Conservation (phyloP, 2,329 filamentous ascomycete species). For the Trichoderma breve region DNA sequence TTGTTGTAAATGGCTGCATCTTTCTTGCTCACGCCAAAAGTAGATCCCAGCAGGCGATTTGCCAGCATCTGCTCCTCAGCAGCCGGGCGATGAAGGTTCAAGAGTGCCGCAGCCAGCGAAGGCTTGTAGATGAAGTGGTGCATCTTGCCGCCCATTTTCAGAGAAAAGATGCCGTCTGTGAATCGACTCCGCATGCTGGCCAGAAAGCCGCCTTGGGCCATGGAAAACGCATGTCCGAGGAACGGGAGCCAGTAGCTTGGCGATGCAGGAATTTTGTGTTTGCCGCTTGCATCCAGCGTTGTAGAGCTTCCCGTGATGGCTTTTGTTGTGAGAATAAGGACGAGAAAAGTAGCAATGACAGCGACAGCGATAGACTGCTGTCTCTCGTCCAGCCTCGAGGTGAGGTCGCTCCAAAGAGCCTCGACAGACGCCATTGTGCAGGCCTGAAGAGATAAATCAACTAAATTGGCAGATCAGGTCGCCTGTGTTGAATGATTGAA, state of each 20-base stretch:
- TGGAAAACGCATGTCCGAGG: constrained; percentile 36
- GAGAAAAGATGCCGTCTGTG: constrained; percentile 36
- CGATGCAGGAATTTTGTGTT: constrained; percentile 20
- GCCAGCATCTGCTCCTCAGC: constrained; percentile 30
- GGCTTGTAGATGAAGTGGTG: constrained; percentile 38
- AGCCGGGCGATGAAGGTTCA: constrained; percentile 30
- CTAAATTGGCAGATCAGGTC: not conserved
- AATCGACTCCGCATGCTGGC: constrained; percentile 33
- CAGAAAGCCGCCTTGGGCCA: constrained; percentile 33
- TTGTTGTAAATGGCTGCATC: constrained; percentile 34
- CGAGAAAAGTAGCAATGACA: constrained; percentile 27
- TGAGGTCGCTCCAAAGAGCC: not conserved
- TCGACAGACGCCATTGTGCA: constrained; percentile 2
- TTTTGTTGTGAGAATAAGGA: constrained; percentile 30
- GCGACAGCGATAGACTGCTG: constrained; percentile 28
- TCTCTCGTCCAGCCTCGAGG: constrained; percentile 20
- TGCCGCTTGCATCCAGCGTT: not conserved
- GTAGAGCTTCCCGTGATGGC: constrained; percentile 21
- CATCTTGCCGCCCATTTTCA: constrained; percentile 33
- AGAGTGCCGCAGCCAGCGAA: constrained; percentile 29
- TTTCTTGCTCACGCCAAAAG: constrained; percentile 34
- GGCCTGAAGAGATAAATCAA: not conserved
- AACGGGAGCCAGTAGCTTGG: constrained; percentile 36
- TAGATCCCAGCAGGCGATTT: constrained; percentile 30
- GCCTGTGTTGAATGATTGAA: not conserved